phyloP scores from a whole-genome alignment of 1,139 yeast species.

The Saccharomyces hybrid region DNA sequence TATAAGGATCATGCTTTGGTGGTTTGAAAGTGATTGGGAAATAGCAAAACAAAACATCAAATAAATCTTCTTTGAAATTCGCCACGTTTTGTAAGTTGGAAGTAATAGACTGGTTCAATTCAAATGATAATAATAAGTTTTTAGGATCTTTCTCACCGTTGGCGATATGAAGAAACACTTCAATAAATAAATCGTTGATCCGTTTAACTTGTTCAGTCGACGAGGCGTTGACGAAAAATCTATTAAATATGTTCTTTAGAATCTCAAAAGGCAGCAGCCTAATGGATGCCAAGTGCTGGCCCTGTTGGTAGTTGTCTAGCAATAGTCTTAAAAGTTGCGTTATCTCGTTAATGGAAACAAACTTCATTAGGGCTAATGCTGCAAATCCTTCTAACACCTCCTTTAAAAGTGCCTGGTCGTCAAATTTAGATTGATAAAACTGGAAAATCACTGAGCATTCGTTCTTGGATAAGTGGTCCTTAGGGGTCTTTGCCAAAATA shows the following conservation, averaged over 20 bases:
- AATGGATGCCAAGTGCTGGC: slow-evolving; percentile 54
- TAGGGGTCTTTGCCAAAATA: slow-evolving; percentile 38
- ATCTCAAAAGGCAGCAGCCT: slow-evolving; percentile 55
- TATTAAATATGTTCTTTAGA: slow-evolving; percentile 34
- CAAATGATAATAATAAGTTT: slow-evolving; percentile 66
- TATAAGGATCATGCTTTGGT: slow-evolving; percentile 84
- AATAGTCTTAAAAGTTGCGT: slow-evolving; percentile 38
- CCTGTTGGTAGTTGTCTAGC: slow-evolving; percentile 45
- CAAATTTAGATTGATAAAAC: slow-evolving; percentile 58
- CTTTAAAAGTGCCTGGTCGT: slow-evolving; percentile 49
- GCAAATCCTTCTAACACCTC: slow-evolving; percentile 50
- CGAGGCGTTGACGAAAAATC: background rate
- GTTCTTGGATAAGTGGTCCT: slow-evolving; percentile 43
- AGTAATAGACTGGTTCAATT: slow-evolving; percentile 46
- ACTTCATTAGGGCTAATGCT: slow-evolving; percentile 43
- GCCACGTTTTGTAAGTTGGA: slow-evolving; percentile 37
- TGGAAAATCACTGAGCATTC: slow-evolving; percentile 62
- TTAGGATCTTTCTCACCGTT: slow-evolving; percentile 92
- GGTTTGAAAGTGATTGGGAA: slow-evolving; percentile 95
- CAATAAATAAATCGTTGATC: slow-evolving; percentile 35
- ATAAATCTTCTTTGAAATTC: slow-evolving; percentile 49
- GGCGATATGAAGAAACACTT: slow-evolving; percentile 58
- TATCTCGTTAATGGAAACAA: slow-evolving; percentile 32
- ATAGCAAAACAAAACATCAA: slow-evolving; percentile 87
- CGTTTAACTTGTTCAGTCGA: slow-evolving; percentile 14